Evolutionary conservation across 352 stramenopile species (phyloP), one percentile per base, ranked within the genome.

Genomic region (Phytophthora boehmeriae): DNA sequence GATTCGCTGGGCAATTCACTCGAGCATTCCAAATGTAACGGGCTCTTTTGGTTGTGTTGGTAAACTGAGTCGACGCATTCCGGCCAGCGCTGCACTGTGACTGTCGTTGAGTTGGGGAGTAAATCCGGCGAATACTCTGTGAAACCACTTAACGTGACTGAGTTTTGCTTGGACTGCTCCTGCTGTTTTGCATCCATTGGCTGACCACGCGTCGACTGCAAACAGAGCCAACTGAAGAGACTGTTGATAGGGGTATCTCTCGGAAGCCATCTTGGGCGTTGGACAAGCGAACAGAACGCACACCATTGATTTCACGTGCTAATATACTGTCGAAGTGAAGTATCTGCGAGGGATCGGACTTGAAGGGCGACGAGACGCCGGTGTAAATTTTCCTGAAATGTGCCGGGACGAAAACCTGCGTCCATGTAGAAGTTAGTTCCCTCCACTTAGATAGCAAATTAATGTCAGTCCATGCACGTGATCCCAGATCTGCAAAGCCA

Each of bases 101-200:
- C n/a, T n/a, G n/a, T n/a, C n/a, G n/a, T n/a, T n/a, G n/a, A n/a
- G n/a, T n/a, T n/a, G n/a, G n/a, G n/a, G n/a, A n/a, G n/a, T n/a
- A n/a, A n/a, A n/a, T n/a, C n/a, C n/a, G n/a, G n/a, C n/a, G n/a
- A n/a, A n/a, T n/a, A n/a, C n/a, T 38, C 32, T 8, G 32, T 54
- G 47, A 45, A 44, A 45, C 47, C 47, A 54, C 0, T 19, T 2
- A 19, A 54, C 34, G 17, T 45, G 47, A 13, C 47, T 54, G 14
- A 44, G 47, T n/a, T 54, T 54, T 28, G 47, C 34, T 19, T 34
- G 32, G 44, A 54, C 46, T 39, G 53, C 19, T 23, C 20, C 32
- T 38, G 32, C 13, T 25, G 23, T 36, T 22, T 46, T 34, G 9
- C n/a, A 14, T 8, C 17, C 13, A 9, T 32, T 16, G 20, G 53